Conservation (phyloP, 2,329 filamentous ascomycete genomes). For the Chaetomiaceae sp. region DNA sequence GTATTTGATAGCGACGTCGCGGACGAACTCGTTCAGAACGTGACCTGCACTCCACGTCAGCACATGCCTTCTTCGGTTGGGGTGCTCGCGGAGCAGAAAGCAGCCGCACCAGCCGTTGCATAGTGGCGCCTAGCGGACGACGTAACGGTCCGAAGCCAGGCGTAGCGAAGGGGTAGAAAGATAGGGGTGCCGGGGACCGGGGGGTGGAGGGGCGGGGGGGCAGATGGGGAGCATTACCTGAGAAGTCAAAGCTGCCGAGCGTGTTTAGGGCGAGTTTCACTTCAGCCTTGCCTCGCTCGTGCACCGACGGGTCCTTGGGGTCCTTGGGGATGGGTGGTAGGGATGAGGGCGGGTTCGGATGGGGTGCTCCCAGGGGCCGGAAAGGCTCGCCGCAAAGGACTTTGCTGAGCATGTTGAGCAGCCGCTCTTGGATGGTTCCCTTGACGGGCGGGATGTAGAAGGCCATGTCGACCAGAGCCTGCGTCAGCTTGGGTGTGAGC, state of each 20-base stretch:
- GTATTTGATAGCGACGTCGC: slow-evolving; percentile 96
- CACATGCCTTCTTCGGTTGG: not conserved
- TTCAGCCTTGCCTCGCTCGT: slow-evolving; percentile 76
- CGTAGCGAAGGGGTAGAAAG: not conserved
- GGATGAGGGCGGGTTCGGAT: slow-evolving; percentile 71
- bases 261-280: slow-evolving; percentile 92
- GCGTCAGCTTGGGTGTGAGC: slow-evolving; percentile 85
- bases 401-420: slow-evolving; percentile 91
- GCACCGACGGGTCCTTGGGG: slow-evolving; percentile 75
- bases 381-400: slow-evolving; percentile 92
- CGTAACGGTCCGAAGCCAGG: not conserved
- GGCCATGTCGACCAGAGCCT: slow-evolving; percentile 96
- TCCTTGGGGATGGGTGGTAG: slow-evolving; percentile 84
- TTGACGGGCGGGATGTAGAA: slow-evolving; percentile 97
- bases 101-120: not conserved
- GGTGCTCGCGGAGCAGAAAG: not conserved
- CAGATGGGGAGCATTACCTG: slow-evolving; percentile 40
- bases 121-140: not conserved
- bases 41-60: slow-evolving; percentile 50
- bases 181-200: too few relatives aligned
- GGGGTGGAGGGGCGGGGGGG: too few relatives aligned
- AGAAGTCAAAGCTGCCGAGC: slow-evolving; percentile 96
- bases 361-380: slow-evolving; percentile 84
- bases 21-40: slow-evolving; percentile 95
- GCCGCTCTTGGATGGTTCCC: slow-evolving; percentile 83